Evolutionary conservation across 805 yeast species (phyloP).

Genomic region (Ogataea pignaliae): DNA sequence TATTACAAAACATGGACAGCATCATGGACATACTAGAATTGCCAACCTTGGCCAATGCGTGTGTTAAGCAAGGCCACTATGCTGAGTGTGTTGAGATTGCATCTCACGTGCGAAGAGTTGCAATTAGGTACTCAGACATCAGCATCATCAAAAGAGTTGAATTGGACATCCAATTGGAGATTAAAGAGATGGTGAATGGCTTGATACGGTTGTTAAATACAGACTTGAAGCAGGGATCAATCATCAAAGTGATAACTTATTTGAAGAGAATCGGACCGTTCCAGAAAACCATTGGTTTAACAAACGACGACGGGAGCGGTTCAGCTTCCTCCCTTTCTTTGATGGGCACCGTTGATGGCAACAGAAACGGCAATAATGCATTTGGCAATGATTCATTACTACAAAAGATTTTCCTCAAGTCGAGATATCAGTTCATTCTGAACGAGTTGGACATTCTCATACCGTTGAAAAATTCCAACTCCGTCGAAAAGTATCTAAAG

Average conservation of each 20-base stretch:
- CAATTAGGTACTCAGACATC: slow-evolving; percentile 63
- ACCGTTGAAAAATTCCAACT: slow-evolving; percentile 51
- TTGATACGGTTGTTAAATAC: slow-evolving; percentile 67
- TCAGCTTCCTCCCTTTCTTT: neutral
- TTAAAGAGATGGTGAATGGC: slow-evolving; percentile 59
- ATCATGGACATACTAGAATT: slow-evolving; percentile 76
- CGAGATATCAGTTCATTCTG: slow-evolving; percentile 64
- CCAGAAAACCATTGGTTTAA: slow-evolving; percentile 9
- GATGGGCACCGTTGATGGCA: neutral
- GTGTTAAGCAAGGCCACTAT: slow-evolving; percentile 82
- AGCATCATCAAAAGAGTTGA: slow-evolving; percentile 47
- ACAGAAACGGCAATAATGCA: neutral
- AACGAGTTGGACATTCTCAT: slow-evolving; percentile 52
- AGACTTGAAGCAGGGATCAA: slow-evolving; percentile 71
- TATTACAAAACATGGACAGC: slow-evolving; percentile 61
- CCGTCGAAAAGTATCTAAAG: slow-evolving; percentile 61
- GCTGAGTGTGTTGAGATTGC: slow-evolving; percentile 86
- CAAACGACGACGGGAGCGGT: slow-evolving; percentile 5
- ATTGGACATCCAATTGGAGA: slow-evolving; percentile 49
- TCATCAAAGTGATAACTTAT: slow-evolving; percentile 74
- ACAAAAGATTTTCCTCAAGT: slow-evolving; percentile 57
- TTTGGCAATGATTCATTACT: slow-evolving; percentile 29
- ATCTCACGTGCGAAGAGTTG: slow-evolving; percentile 63
- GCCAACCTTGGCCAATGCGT: slow-evolving; percentile 78
- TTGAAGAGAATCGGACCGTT: slow-evolving; percentile 63